Conservation (phyloP, 805 yeast genomes). For the Starmerella geochares region DNA sequence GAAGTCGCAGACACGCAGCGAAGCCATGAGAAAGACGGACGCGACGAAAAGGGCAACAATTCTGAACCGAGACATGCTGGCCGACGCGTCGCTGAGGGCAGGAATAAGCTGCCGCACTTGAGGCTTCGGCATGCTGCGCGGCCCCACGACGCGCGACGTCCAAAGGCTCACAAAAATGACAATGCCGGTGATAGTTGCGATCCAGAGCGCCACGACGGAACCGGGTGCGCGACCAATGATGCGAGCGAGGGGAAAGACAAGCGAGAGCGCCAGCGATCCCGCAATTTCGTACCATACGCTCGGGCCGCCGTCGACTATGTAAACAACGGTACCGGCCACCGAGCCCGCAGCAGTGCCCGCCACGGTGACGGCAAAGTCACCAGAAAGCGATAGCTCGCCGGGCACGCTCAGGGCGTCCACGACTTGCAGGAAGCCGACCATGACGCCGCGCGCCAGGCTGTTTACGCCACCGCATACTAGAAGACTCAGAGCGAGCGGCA, state of each 20-base stretch:
- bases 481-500: constrained; percentile 20
- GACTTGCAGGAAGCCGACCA: constrained; percentile 22
- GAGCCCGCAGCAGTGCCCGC: constrained; percentile 19
- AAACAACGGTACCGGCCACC: constrained; percentile 18
- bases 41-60: neutral
- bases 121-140: constrained; percentile 11
- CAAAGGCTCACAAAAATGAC: constrained; percentile 9
- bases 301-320: constrained; percentile 22
- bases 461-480: constrained; percentile 21
- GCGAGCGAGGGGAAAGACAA: constrained; percentile 8
- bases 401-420: constrained; percentile 19
- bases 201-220: constrained; percentile 16
- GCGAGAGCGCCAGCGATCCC: constrained; percentile 9
- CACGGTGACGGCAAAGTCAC: constrained; percentile 16
- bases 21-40: constrained; percentile 6
- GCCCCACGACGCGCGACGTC: constrained; percentile 7
- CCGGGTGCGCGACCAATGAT: constrained; percentile 6
- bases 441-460: constrained; percentile 17
- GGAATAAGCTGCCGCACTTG: constrained; percentile 11
- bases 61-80: neutral
- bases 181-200: neutral
- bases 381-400: constrained; percentile 13
- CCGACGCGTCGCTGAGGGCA: neutral
- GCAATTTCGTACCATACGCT: neutral
- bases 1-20: constrained; percentile 11